Evolutionary conservation across 352 stramenopile species (phyloP), one percentile per base, ranked within the genome.

Genomic region (Aphanomyces invadans): DNA sequence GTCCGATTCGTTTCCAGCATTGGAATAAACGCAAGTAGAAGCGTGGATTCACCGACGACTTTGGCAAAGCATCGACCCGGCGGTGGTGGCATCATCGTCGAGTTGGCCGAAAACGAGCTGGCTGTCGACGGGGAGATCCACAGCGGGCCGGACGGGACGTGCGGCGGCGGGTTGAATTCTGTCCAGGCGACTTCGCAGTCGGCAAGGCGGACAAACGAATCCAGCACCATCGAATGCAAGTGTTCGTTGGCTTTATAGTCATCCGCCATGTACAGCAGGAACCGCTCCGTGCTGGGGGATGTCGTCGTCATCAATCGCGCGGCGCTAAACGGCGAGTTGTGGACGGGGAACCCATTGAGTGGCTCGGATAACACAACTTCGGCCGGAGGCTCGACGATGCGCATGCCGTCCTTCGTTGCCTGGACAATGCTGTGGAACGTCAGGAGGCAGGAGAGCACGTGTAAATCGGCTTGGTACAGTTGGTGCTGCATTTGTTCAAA

Each of bases 131-230:
- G 52, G 59, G 86, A 81, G 36, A 91, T 67, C 86, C 86, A 95
- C 15, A 92, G 55, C 3, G 86, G 86, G 69, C 73, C 54, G 32
- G 36, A 68, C 17, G 53, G 45, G 31, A 60, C 42, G 4, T 53
- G 42, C 29, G 53, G 25, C 31, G 59, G 60, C 21, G 49, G 31
- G 31, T 67, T 31, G 7, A 60, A 70, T 2, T 95, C 86, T 7
- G 86, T 92, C 86, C 86, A 95, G 32, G 77, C 75, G 12, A 95
- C 85, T 68, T 95, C 84, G 62, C 81, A 93, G 67, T 95, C 86
- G 52, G 83, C 92, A 36, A 95, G 52, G 3, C 84, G 79, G 4
- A 74, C 73, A 15, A 95, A 59, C 33, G 84, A 92, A 21, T 85
- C 74, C 60, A 92, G 80, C 15, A 93, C 63, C 84, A 95, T 93